Evolutionary conservation across 2,329 filamentous ascomycete genomes (phyloP).

Genomic region (Hypoxylon sp.): DNA sequence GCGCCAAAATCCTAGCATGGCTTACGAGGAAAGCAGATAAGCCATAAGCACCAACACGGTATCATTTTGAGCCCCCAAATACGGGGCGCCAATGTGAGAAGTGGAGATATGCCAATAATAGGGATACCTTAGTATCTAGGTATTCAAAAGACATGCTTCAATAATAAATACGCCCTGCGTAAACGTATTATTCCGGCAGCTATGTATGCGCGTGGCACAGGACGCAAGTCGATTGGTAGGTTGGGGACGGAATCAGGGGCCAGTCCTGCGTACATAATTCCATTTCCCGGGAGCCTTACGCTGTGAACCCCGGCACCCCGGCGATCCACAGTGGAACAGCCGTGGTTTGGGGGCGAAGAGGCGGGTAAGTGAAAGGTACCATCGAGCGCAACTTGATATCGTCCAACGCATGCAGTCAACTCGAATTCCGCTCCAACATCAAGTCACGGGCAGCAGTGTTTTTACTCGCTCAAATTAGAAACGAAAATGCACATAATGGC

Average conservation of each 20-base stretch:
- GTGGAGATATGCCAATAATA: background rate
- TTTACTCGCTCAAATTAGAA: background rate
- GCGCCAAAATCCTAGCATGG: background rate
- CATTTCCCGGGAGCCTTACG: background rate
- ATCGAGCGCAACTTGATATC: background rate
- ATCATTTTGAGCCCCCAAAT: background rate
- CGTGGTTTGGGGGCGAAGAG: background rate
- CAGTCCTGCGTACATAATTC: background rate
- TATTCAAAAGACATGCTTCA: too few species aligned
- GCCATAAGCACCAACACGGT: constrained; percentile 1
- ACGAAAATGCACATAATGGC: background rate
- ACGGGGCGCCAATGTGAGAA: background rate
- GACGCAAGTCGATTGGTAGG: background rate
- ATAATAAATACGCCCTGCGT: background rate
- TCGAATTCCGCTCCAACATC: background rate
- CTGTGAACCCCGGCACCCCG: background rate
- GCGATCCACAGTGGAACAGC: background rate
- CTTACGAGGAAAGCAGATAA: background rate
- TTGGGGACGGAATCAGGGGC: background rate
- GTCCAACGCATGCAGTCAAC: background rate
- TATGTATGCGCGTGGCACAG: background rate
- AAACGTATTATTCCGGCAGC: background rate
- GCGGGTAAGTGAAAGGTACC: background rate
- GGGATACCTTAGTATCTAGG: background rate
- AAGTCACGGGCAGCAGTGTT: background rate